Conservation (phyloP, 352 stramenopile genomes). For the Globisporangium paroecandrum region DNA sequence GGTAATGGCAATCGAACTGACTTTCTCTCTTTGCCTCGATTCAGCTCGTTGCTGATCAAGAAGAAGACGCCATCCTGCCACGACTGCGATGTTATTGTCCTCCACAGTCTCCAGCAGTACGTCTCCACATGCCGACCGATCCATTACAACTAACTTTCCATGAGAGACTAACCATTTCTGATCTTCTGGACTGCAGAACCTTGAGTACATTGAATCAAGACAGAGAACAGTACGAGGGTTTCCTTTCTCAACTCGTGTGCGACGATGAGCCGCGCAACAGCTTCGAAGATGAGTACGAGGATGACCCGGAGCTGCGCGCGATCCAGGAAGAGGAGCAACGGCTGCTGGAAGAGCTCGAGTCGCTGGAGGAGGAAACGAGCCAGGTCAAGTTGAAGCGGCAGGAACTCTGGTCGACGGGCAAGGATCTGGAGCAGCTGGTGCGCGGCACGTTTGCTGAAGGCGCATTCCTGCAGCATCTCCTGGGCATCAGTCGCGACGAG, state of each 20-base stretch:
- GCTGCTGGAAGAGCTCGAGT: slow-evolving; percentile 48
- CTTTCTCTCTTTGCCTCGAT: slow-evolving; percentile 8
- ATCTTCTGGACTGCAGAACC: slow-evolving; percentile 23
- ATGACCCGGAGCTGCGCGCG: slow-evolving; percentile 47
- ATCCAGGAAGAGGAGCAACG: slow-evolving; percentile 61
- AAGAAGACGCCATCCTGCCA: slow-evolving; percentile 76
- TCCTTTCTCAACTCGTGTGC: slow-evolving; percentile 46
- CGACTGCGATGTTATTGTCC: slow-evolving; percentile 54
- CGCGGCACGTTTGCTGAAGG: slow-evolving; percentile 70
- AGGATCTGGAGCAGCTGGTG: slow-evolving; percentile 66
- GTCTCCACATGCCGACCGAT: neutral
- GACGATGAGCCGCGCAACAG: slow-evolving; percentile 33
- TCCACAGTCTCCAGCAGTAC: slow-evolving; percentile 57
- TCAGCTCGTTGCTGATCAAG: slow-evolving; percentile 57
- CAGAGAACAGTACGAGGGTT: slow-evolving; percentile 49
- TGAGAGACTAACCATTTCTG: neutral
- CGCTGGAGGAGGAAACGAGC: slow-evolving; percentile 54
- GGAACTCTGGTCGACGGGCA: slow-evolving; percentile 72
- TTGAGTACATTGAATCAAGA: slow-evolving; percentile 45
- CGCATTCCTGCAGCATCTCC: slow-evolving; percentile 72
- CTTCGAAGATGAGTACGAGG: slow-evolving; percentile 30
- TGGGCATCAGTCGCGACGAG: slow-evolving; percentile 70
- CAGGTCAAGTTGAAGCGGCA: slow-evolving; percentile 53
- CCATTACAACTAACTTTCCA: too few species aligned
- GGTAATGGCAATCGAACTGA: neutral